Base-by-base conservation (phyloP, 768 basidiomycete genomes). In the Gelatoporia subvermispora region DNA sequence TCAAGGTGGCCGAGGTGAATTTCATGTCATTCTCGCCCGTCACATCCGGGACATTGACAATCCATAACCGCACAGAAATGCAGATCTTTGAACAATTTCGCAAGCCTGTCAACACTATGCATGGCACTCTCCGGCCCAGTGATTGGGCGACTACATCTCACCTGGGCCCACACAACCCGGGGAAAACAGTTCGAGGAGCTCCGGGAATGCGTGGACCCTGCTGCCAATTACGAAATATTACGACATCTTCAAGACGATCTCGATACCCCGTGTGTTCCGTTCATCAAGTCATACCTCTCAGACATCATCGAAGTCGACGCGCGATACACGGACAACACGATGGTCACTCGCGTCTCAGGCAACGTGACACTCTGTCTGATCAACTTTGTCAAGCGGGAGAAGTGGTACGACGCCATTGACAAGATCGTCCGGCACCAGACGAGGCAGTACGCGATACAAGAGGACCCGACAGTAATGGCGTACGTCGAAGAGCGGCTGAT, bases 1-100 rank as follows among this genome's bases (percentile, higher is more conserved):
- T 88, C 54, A 82, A 77, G 59, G 82, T 87, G 17, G 84, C 87
- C 8, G 85, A 89, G 76, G 87, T 86, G 55, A 57, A n/a, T n/a
- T n/a, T n/a, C n/a, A n/a, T n/a, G n/a, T n/a, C n/a, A n/a, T n/a
- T n/a, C 76, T 20, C 10, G n/a, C 16, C 3, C n/a, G n/a, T n/a
- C n/a, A n/a, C n/a, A n/a, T n/a, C n/a, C n/a, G n/a, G n/a, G n/a
- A n/a, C n/a, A n/a, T n/a, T 3, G 13, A 16, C 45, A 7, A 23
- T 24, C 8, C n/a, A 43, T 23, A 8, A 45, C 51, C n/a, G 50
- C 43, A 13, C 58, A 88, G 85, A 84, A 79, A 75, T 87, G 82
- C 64, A 75, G 73, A 31, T 56, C 64, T 11, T 63, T 85, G 57
- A 78, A 79, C 61, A 88, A 88, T 61, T 81, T 81, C 52, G 73